These are phyloP conservation scores for Hysterium pulicare DNA, from an alignment of 2,329 filamentous ascomycete genomes.

Conservation along the genomic window DNA sequence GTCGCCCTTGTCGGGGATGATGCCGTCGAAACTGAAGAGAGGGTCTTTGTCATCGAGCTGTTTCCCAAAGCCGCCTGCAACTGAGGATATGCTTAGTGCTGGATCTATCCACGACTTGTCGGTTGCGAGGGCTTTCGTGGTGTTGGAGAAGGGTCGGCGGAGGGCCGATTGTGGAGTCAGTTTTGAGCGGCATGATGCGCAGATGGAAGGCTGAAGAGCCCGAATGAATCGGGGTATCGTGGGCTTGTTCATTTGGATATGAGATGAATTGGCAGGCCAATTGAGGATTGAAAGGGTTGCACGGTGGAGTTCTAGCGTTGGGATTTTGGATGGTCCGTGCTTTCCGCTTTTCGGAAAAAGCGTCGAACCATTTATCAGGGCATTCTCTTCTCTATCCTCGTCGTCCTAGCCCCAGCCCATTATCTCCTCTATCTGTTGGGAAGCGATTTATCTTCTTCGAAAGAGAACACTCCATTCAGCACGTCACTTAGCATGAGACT, in stretches of 20 bases:
- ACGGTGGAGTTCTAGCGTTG: conserved; percentile 6
- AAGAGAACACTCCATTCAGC: too few relatives aligned
- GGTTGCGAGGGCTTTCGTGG: conserved; percentile 11
- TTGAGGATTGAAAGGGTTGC: conserved; percentile 2
- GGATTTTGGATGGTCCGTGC: not conserved
- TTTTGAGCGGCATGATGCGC: conserved; percentile 37
- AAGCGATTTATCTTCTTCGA: too few relatives aligned
- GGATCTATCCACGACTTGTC: conserved; percentile 1
- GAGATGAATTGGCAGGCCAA: conserved; percentile 12
- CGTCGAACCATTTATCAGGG: too few relatives aligned
- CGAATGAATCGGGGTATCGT: conserved; percentile 26
- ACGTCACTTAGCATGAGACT: conserved; percentile 46
- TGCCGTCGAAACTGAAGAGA: conserved; percentile 11
- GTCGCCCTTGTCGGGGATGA: conserved; percentile 15
- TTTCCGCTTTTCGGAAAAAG: too few relatives aligned
- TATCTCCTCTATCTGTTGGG: not conserved
- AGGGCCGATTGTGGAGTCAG: conserved; percentile 14
- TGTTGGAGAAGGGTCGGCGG: conserved; percentile 34
- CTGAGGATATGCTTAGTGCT: not conserved
- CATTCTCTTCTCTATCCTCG: conserved; percentile 23
- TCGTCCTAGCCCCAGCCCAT: not conserved
- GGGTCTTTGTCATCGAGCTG: conserved; percentile 14
- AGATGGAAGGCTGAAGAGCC: conserved; percentile 31
- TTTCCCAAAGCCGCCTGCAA: not conserved
- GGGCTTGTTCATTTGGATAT: conserved; percentile 22